Conservation (phyloP, 2,329 filamentous ascomycete genomes). For the Escovopsis sp. region DNA sequence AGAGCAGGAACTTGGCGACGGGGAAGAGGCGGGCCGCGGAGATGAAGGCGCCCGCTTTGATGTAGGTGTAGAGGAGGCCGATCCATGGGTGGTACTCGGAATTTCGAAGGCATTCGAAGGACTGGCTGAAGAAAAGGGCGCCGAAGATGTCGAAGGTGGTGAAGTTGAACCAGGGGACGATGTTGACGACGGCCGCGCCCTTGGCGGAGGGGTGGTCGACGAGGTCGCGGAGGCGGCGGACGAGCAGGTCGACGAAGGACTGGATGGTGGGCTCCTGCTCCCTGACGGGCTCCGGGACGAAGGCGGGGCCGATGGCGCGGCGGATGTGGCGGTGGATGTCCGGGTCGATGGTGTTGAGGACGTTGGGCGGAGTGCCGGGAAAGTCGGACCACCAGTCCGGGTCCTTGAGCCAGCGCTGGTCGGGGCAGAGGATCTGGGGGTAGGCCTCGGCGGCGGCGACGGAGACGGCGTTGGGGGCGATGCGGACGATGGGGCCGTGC, state of each 20-base stretch:
- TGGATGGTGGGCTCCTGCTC: conserved; percentile 15
- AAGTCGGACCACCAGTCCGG: conserved; percentile 13
- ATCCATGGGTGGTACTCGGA: conserved; percentile 7
- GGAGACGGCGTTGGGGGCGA: conserved; percentile 4
- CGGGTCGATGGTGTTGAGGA: conserved; percentile 15
- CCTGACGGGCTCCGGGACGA: conserved; percentile 9
- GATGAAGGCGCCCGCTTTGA: conserved; percentile 2
- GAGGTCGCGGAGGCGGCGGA: conserved; percentile 8
- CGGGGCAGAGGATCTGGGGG: conserved; percentile 1
- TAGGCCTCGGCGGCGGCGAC: conserved; percentile 2
- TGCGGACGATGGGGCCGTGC: conserved; percentile 3
- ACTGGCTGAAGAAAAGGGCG: conserved; percentile 8
- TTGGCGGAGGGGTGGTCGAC: not conserved
- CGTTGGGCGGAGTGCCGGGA: conserved; percentile 9
- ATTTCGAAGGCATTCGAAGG: conserved; percentile 6
- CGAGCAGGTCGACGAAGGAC: conserved; percentile 13
- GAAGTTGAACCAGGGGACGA: conserved; percentile 13
- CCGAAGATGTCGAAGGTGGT: conserved; percentile 15
- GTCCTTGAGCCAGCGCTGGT: conserved; percentile 12
- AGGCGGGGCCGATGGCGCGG: not conserved
- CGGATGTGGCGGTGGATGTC: conserved; percentile 9
- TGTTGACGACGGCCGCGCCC: conserved; percentile 5
- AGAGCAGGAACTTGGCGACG: conserved; percentile 1
- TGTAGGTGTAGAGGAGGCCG: conserved; percentile 4
- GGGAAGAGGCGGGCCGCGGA: conserved; percentile 2